Base-by-base conservation (phyloP, 75 land plant species). In the Azolla pinnata region DNA sequence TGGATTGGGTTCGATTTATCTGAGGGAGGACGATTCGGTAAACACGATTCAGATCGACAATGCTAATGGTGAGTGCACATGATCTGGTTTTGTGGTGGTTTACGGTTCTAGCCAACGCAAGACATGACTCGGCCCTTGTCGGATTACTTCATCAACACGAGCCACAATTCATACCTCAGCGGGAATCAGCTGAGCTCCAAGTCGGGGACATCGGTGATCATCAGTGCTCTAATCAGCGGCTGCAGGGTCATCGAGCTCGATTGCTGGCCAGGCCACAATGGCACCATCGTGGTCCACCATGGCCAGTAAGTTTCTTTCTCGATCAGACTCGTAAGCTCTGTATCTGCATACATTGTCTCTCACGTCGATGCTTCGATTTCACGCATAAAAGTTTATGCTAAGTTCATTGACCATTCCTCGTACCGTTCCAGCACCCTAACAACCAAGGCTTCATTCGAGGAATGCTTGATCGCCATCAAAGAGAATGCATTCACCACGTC, bases 211-310 rank as follows among this genome's bases (percentile, higher is more conserved):
- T 10, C 46, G 24, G 70, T 70, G 2, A 66, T 73, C 45, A 44
- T 42, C 1, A 57, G 54, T 9, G 75, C 75, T 10, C 47, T 73
- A 19, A 34, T 20, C 23, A 42, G 23, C 18, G 75, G 75, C 17
- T 73, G 70, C 20, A 73, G 75, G 25, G 75, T 73, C 20, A 67
- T 73, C 19, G 75, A 73, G 48, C 59, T 73, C 3, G 75, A 73
- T 25, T 73, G 75, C 42, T 73, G 75, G 75, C n/a, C n/a, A n/a
- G 97, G 90, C 26, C 33, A 63, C 10, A 71, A 76, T 51, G 81
- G 75, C 45, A 59, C 76, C 35, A 64, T 92, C 30, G 53, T 70
- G 53, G 84, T 93, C 35, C 71, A 74, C 33, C 98, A 93, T 69
- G 98, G 98, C 70, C 72, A 90, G 97, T 92, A 79, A 31, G 42